Evolutionary conservation across 331 rosid species (phyloP).

Genomic region (Pyracantha coccinea): DNA sequence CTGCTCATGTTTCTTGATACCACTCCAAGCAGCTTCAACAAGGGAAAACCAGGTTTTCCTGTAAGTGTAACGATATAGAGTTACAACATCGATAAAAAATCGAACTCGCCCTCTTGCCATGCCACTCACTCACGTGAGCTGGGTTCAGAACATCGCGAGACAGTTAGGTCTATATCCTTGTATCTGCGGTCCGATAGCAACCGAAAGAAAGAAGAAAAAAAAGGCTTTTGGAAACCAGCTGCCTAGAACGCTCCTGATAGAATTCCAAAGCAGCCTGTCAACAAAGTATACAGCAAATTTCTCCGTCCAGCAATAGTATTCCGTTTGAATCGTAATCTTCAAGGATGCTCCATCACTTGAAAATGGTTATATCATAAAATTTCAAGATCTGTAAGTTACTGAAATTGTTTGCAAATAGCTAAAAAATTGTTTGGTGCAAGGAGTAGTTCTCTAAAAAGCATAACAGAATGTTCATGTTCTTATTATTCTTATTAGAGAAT

Average conservation of each 20-base stretch:
- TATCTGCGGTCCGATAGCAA: background rate
- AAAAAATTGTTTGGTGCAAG: background rate
- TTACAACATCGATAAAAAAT: background rate
- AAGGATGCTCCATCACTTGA: background rate
- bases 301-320: background rate
- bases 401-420: background rate
- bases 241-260: background rate
- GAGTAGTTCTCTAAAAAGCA: background rate
- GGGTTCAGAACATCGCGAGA: too few species aligned
- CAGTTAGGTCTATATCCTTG: background rate
- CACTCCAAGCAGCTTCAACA: too few species aligned
- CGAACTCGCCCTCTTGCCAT: too few species aligned
- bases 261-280: background rate
- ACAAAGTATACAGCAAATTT: background rate
- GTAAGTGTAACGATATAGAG: background rate
- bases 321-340: background rate
- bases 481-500: background rate
- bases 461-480: background rate
- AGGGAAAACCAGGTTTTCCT: background rate
- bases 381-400: background rate
- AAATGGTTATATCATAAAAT: background rate
- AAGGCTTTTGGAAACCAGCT: background rate
- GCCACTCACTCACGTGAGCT: too few species aligned
- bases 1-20: background rate
- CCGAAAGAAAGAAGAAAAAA: background rate